These are phyloP conservation scores for Pythium graminicola DNA, from an alignment of 352 stramenopile genomes.

Conservation along the genomic window DNA sequence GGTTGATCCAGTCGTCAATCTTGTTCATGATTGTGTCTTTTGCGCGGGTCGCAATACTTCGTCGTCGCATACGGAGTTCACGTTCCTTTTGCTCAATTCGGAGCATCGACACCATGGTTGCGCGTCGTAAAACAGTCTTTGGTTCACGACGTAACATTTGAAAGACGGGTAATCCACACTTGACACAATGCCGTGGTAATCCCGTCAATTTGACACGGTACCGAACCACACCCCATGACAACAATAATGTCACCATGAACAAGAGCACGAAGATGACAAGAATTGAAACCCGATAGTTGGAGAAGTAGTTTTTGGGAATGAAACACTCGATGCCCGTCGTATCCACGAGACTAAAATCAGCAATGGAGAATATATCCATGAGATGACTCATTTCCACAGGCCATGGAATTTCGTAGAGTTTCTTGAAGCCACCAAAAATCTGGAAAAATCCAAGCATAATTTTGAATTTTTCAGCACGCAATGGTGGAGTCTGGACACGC, in stretches of 20 bases:
- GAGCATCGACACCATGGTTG: constrained; percentile 38
- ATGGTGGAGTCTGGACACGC: constrained; percentile 19
- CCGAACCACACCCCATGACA: constrained; percentile 44
- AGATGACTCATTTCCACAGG: constrained; percentile 45
- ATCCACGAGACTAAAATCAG: constrained; percentile 62
- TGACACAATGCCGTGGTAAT: constrained; percentile 51
- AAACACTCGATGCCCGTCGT: constrained; percentile 63
- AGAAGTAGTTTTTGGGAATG: constrained; percentile 56
- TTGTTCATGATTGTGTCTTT: constrained; percentile 21
- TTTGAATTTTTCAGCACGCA: constrained; percentile 69
- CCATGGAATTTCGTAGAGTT: constrained; percentile 69
- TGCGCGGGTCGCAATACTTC: constrained; percentile 25
- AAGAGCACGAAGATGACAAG: constrained; percentile 39
- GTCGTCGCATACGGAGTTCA: constrained; percentile 6
- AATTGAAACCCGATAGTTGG: constrained; percentile 44
- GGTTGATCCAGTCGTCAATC: constrained; percentile 7
- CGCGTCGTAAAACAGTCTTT: constrained; percentile 28
- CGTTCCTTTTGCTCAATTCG: constrained; percentile 32
- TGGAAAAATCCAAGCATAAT: constrained; percentile 76
- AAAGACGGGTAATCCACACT: constrained; percentile 54
- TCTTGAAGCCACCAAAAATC: constrained; percentile 66
- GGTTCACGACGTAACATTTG: constrained; percentile 27
- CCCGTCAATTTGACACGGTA: constrained; percentile 52
- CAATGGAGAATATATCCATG: constrained; percentile 64
- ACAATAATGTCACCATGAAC: constrained; percentile 26